Base-by-base conservation (phyloP, 208 protist genomes). In the Leishmania tropica region DNA sequence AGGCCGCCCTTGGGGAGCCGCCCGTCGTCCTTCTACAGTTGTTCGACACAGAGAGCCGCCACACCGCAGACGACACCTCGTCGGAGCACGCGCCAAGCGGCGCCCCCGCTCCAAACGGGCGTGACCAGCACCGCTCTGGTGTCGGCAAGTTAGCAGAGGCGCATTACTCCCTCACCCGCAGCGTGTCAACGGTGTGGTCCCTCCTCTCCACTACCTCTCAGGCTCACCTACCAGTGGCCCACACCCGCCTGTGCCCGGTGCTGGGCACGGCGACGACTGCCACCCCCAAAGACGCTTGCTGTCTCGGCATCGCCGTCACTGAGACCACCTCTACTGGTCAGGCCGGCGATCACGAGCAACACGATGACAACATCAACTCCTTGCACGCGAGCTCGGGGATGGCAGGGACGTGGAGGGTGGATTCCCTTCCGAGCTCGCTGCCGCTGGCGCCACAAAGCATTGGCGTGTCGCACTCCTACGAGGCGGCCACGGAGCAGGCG, bases 171-270 rank as follows among this genome's bases (percentile, higher is more conserved):
- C 70, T 54, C 1, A 40, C 70, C 58, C 37, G 45, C 56, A 47
- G 68, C 15, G 47, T 24, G 2, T 77, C 76, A 31, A 78, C 75
- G 31, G 68, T 5, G 24, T 85, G 81, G 81, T 80, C 81, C 45
- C 70, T 85, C 45, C n/a, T 85, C 35, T 81, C 81, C 42, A 81
- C 76, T 15, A 62, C 81, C 6, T 58, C 67, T 13, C 68, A 85
- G 81, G 21, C 45, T 17, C 68, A 72, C 40, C 15, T 85, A 28
- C 19, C 37, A 8, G 15, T 24, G 21, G 35, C 11, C 1, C 21
- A 1, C 62, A 31, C 35, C 42, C 56, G 24, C 6, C 75, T 37
- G 11, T 19, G 35, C 28, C 11, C 37, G 37, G 24, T 28, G 40
- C 37, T 21, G 28, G 58, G 6, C 60, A 0, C 74, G 19, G 8